Evolutionary conservation across 2,329 filamentous ascomycete genomes (phyloP), one percentile per base, ranked within the genome.

Genomic region (Fusarium equiseti): DNA sequence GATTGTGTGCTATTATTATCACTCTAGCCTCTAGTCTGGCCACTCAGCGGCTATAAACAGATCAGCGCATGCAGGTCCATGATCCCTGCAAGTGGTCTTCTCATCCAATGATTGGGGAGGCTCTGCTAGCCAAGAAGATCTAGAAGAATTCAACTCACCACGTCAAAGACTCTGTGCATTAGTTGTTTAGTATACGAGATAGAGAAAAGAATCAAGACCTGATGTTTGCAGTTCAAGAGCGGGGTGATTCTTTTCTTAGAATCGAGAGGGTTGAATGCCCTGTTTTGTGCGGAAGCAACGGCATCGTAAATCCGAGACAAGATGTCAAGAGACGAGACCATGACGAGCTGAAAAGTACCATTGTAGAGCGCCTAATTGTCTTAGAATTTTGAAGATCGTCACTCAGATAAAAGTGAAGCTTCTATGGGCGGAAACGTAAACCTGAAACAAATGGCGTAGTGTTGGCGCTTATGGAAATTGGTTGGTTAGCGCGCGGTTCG

Each of bases 11-110:
- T 66, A 66, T 66, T 29, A 66, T 66, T 66, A 63, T 63, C 65
- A 27, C 7, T 43, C 50, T 52, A 53, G 50, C 26, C 20, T 60
- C 10, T 22, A 27, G 42, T 43, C 45, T 49, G 55, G 29, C 62
- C 63, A 66, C 62, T 46, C 26, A 66, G 63, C 63, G 63, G 43
- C 62, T 66, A 66, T 62, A 66, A 66, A 66, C 62, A 66, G 54
- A 53, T 29, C 48, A 13, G 13, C 15, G 13, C 18, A 40, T 61
- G 54, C 55, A 43, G 24, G 63, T 11, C 38, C 43, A 54, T 44
- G 38, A 66, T 66, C 63, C 63, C 63, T 66, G 63, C 31, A 66
- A 62, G 48, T 38, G 9, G 35, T 38, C 45, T 20, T 43, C 43
- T 53, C 62, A 38, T 61, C 54, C 62, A 65, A 63, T 65, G 31